phyloP scores from a whole-genome alignment of 176 grass and related monocot species.

The Ensete ventricosum region DNA sequence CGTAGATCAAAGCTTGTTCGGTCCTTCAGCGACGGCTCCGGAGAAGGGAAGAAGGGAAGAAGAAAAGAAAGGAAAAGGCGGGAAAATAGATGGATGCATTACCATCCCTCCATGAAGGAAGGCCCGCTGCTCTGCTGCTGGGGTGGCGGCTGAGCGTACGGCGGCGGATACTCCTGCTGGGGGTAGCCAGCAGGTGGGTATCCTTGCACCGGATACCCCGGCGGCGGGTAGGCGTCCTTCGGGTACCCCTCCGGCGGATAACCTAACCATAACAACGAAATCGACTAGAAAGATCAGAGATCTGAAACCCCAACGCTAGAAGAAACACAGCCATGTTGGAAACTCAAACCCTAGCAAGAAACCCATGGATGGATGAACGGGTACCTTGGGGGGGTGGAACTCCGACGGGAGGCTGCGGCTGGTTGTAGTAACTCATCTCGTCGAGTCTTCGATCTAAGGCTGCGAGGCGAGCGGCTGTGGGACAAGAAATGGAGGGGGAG shows the following conservation, averaged over 20 bases:
- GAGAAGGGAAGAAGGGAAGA: background rate
- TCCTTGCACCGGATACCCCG: slow-evolving; percentile 25
- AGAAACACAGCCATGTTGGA: background rate
- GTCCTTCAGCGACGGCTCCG: background rate
- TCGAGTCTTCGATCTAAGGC: background rate
- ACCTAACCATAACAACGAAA: slow-evolving; percentile 16
- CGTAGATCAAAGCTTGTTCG: background rate
- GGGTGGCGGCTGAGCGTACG: slow-evolving; percentile 25
- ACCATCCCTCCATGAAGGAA: slow-evolving; percentile 45
- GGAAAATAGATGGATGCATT: slow-evolving; percentile 10
- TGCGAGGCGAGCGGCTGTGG: too few relatives aligned
- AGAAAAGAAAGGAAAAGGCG: background rate
- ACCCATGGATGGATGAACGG: background rate
- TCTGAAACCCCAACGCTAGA: background rate
- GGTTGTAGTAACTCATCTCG: slow-evolving; percentile 32
- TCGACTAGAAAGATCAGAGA: slow-evolving; percentile 2
- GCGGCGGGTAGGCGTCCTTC: slow-evolving; percentile 25
- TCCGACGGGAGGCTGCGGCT: slow-evolving; percentile 27
- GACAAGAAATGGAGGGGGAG: too few relatives aligned
- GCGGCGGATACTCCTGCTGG: slow-evolving; percentile 12
- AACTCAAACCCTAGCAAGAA: background rate
- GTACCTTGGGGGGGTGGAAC: slow-evolving; percentile 36
- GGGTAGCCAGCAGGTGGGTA: slow-evolving; percentile 23
- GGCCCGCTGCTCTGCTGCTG: slow-evolving; percentile 23
- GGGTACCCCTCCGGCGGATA: slow-evolving; percentile 27